These are phyloP conservation scores for Saccharomycopsis phalli DNA, from an alignment of 1,139 yeast species.

Conservation along the genomic window DNA sequence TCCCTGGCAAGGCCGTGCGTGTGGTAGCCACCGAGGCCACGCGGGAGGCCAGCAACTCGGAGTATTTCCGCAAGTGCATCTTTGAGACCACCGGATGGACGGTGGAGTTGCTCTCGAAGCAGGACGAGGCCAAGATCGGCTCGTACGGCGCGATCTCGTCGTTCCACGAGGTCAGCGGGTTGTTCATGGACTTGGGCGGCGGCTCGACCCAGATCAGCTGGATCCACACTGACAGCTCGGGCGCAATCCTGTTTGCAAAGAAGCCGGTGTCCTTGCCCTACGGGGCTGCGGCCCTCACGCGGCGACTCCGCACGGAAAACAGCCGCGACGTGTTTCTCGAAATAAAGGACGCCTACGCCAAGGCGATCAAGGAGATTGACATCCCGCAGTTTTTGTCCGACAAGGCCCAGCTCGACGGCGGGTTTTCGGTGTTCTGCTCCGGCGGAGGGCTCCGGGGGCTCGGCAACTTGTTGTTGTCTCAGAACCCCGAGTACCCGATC, in stretches of 20 bases:
- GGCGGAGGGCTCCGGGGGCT: conserved; percentile 64
- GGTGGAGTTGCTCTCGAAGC: conserved; percentile 45
- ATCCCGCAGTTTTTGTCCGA: conserved; percentile 36
- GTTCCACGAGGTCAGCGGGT: conserved; percentile 49
- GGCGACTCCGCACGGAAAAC: conserved; percentile 41
- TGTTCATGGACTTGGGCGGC: conserved; percentile 61
- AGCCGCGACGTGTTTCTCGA: conserved; percentile 37
- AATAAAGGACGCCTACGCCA: conserved; percentile 36
- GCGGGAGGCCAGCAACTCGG: conserved; percentile 52
- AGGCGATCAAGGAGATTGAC: conserved; percentile 39
- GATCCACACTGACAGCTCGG: conserved; percentile 42
- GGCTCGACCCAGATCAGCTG: conserved; percentile 58
- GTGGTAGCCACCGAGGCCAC: conserved; percentile 65
- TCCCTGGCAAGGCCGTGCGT: conserved; percentile 41
- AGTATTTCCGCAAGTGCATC: conserved; percentile 44
- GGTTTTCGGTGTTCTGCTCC: conserved; percentile 50
- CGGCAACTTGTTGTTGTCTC: conserved; percentile 48
- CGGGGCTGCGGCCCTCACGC: conserved; percentile 57
- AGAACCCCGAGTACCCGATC: conserved; percentile 43
- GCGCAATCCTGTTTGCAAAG: conserved; percentile 43
- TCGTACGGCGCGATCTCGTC: conserved; percentile 64
- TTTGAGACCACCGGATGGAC: conserved; percentile 51
- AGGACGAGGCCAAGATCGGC: conserved; percentile 54
- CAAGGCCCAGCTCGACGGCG: conserved; percentile 44
- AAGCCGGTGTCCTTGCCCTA: conserved; percentile 55